phyloP scores from a whole-genome alignment of 176 grass and related monocot species.

The Oropetium thomaeum region DNA sequence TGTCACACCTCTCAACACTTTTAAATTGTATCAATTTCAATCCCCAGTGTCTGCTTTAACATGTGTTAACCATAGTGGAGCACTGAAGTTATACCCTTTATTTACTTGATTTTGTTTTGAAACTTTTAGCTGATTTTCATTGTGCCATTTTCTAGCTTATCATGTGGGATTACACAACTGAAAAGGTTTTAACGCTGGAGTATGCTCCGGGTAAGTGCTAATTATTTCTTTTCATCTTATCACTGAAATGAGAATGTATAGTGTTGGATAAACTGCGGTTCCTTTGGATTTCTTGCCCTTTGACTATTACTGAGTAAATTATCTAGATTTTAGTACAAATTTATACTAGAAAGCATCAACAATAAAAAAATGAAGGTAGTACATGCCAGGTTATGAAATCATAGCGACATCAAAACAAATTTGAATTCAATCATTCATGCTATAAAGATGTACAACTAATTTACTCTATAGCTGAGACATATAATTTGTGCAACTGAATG shows the following conservation, averaged over 20 bases:
- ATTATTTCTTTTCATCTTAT: slow-evolving; percentile 19
- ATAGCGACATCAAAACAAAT: not conserved
- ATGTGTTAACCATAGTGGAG: slow-evolving; percentile 15
- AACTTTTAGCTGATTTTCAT: slow-evolving; percentile 34
- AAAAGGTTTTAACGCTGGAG: slow-evolving; percentile 88
- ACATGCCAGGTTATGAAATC: not conserved
- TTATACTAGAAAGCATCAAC: no score
- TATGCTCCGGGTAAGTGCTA: slow-evolving; percentile 76
- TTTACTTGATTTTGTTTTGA: not conserved
- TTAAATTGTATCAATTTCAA: slow-evolving; percentile 1
- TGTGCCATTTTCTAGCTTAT: slow-evolving; percentile 67
- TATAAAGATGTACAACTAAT: not conserved
- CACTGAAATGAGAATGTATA: not conserved
- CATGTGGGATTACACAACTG: slow-evolving; percentile 87
- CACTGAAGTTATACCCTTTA: slow-evolving; percentile 12
- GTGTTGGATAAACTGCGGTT: not conserved
- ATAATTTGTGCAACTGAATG: not conserved
- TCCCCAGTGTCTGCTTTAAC: not conserved
- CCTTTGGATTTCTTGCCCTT: not conserved
- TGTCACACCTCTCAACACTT: no score
- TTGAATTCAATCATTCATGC: no score
- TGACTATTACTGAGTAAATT: not conserved
- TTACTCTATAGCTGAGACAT: not conserved
- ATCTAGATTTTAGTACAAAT: not conserved
- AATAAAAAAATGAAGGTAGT: no score